Evolutionary conservation across 2,329 filamentous ascomycete species (phyloP).

Genomic region (Fusarium sp.): DNA sequence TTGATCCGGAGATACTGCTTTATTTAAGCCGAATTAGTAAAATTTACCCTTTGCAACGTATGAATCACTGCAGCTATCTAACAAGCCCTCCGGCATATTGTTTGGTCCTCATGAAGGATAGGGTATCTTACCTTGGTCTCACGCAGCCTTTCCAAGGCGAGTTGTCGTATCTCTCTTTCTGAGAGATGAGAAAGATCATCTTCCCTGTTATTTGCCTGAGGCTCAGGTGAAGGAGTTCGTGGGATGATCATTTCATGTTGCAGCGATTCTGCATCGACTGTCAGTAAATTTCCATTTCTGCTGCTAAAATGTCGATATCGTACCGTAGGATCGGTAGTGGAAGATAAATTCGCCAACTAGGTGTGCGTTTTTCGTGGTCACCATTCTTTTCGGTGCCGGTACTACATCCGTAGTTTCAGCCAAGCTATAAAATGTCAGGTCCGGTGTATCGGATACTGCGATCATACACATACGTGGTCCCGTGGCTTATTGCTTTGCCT

Average conservation of each 20-base stretch:
- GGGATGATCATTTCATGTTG: slow-evolving; percentile 43
- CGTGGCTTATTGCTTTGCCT: slow-evolving; percentile 46
- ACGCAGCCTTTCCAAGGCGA: slow-evolving; percentile 38
- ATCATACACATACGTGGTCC: slow-evolving; percentile 24
- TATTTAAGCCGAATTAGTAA: slow-evolving; percentile 2
- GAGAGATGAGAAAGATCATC: slow-evolving; percentile 17
- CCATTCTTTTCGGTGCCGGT: accelerated
- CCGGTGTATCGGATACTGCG: accelerated
- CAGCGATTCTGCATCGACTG: slow-evolving; percentile 31
- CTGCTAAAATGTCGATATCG: background rate
- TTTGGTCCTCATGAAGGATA: no score
- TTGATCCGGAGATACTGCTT: slow-evolving; percentile 15
- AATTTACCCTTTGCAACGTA: background rate
- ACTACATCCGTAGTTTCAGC: background rate
- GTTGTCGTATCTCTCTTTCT: slow-evolving; percentile 31
- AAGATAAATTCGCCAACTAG: slow-evolving; percentile 23
- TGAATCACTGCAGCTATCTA: no score
- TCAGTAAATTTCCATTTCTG: background rate
- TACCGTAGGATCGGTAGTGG: slow-evolving; percentile 43
- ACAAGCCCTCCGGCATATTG: no score
- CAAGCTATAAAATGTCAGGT: background rate
- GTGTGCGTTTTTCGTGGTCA: accelerated
- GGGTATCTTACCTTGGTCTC: slow-evolving; percentile 24
- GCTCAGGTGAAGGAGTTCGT: slow-evolving; percentile 14
- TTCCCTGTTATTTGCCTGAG: background rate